A percentile compares a stretch with the other conserved stretches of the same genome.
These are phyloP conservation scores for Hippophae tibetana DNA, from an alignment of 306 rosid genomes.

Conservation along the genomic window DNA sequence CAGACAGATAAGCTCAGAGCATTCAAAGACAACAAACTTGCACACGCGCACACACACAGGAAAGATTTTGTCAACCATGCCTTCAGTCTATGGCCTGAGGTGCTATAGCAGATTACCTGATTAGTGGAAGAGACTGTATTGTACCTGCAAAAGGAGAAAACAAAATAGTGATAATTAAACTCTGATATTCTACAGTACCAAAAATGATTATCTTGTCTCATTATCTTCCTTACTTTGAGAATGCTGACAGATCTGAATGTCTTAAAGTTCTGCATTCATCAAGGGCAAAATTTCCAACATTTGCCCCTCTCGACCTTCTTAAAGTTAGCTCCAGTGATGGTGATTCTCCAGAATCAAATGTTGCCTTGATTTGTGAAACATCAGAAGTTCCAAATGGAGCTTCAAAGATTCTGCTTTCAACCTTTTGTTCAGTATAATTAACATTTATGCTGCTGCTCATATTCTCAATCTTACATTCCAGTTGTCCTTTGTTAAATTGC, in stretches of 20 bases:
- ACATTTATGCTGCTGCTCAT: slow-evolving; percentile 19
- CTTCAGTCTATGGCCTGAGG: too few species aligned
- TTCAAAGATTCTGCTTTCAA: slow-evolving; percentile 44
- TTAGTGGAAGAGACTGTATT: slow-evolving; percentile 41
- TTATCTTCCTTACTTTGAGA: slow-evolving; percentile 46
- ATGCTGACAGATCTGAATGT: slow-evolving; percentile 58
- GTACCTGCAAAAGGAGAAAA: slow-evolving; percentile 42
- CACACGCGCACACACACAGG: too few species aligned
- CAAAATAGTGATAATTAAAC: slow-evolving; percentile 1
- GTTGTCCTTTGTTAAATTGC: slow-evolving; percentile 25
- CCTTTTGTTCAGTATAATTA: slow-evolving; percentile 30
- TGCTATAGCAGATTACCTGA: slow-evolving; percentile 36
- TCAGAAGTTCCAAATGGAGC: slow-evolving; percentile 31
- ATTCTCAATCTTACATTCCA: slow-evolving; percentile 23
- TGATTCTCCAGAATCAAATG: slow-evolving; percentile 27
- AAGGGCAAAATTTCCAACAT: slow-evolving; percentile 28
- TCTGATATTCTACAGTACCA: slow-evolving; percentile 9
- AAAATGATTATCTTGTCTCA: slow-evolving; percentile 3
- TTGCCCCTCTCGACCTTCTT: slow-evolving; percentile 38
- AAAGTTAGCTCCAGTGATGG: slow-evolving; percentile 52
- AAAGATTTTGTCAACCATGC: too few species aligned
- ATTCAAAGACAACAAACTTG: too few species aligned
- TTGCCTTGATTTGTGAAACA: slow-evolving; percentile 29
- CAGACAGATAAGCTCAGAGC: too few species aligned
- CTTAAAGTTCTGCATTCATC: slow-evolving; percentile 47